These are phyloP conservation scores for Arthroderma sp. DNA, from an alignment of 2,329 filamentous ascomycete genomes.

Conservation along the genomic window DNA sequence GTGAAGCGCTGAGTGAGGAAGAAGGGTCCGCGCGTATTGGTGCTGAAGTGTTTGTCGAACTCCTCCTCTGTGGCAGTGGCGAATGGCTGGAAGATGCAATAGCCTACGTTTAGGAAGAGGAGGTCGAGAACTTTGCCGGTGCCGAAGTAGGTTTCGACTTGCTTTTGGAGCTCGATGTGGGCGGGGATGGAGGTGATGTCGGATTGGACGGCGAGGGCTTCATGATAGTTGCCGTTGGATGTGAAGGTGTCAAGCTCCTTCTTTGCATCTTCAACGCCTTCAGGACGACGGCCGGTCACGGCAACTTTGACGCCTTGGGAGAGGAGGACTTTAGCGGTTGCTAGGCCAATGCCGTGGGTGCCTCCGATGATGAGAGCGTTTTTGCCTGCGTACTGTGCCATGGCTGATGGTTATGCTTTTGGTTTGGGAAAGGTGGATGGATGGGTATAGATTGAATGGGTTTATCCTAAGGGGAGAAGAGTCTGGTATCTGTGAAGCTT, in stretches of 20 bases:
- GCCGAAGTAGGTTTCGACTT: conserved; percentile 3
- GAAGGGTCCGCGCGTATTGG: conserved; percentile 8
- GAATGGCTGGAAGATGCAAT: conserved; percentile 2
- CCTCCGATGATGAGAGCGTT: conserved; percentile 31
- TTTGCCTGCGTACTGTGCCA: conserved; percentile 13
- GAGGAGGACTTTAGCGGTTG: conserved; percentile 26
- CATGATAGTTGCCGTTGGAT: neutral
- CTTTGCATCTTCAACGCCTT: conserved; percentile 4
- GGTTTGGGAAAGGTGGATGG: neutral
- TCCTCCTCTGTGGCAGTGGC: conserved; percentile 2
- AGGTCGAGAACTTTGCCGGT: conserved; percentile 5
- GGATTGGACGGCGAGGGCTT: conserved; percentile 6
- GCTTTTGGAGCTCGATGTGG: conserved; percentile 1
- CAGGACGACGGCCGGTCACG: conserved; percentile 20
- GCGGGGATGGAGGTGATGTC: conserved; percentile 7
- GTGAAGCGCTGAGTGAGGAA: conserved; percentile 6
- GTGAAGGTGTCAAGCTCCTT: conserved; percentile 3
- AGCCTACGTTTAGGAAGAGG: conserved; percentile 8
- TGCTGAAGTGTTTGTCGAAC: conserved; percentile 8
- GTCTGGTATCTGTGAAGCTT: neutral
- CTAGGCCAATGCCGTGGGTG: conserved; percentile 30
- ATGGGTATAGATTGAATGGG: neutral
- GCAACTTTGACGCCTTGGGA: conserved; percentile 26
- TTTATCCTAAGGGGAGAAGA: neutral
- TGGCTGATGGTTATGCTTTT: neutral